These are phyloP conservation scores for Moringa oleifera DNA, from an alignment of 345 rosid species.

Conservation along the genomic window DNA sequence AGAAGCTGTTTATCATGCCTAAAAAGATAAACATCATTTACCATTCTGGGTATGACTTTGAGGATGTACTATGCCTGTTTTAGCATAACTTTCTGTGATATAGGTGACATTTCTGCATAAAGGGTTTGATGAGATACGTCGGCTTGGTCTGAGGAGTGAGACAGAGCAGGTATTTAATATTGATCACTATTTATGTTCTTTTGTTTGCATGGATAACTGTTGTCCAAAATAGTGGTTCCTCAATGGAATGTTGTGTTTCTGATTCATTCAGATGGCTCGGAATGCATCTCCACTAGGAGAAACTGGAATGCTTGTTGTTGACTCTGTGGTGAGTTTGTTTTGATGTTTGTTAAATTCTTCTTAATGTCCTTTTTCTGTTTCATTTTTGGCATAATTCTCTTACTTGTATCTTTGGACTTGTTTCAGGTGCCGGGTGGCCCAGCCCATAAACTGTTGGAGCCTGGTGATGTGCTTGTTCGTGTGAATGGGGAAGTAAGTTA, in stretches of 20 bases:
- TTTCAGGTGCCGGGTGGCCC: conserved; percentile 96
- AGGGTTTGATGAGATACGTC: conserved; percentile 96
- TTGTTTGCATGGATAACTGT: conserved; percentile 3
- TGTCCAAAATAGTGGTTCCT: conserved; percentile 11
- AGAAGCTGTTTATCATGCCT: not conserved
- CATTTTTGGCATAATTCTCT: not conserved
- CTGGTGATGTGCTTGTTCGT: conserved; percentile 91
- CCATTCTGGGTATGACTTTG: not conserved
- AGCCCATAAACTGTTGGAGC: conserved; percentile 72
- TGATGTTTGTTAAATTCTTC: not conserved
- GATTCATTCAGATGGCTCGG: conserved; percentile 60
- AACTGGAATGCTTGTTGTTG: conserved; percentile 97
- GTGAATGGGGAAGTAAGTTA: conserved; percentile 80
- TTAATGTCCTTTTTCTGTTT: conserved; percentile 3
- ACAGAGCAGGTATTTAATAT: conserved; percentile 72
- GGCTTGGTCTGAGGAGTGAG: conserved; percentile 80
- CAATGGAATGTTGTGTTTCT: conserved; percentile 17
- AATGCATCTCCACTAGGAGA: conserved; percentile 72
- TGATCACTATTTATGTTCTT: not conserved
- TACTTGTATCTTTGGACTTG: conserved; percentile 12
- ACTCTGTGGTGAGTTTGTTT: conserved; percentile 63
- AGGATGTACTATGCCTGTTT: too few relatives aligned
- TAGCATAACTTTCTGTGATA: conserved; percentile 11
- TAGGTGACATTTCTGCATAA: conserved; percentile 86
- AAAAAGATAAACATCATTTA: not conserved